Conservation (phyloP, 257 asterid genomes). For the Ilex asprella region DNA sequence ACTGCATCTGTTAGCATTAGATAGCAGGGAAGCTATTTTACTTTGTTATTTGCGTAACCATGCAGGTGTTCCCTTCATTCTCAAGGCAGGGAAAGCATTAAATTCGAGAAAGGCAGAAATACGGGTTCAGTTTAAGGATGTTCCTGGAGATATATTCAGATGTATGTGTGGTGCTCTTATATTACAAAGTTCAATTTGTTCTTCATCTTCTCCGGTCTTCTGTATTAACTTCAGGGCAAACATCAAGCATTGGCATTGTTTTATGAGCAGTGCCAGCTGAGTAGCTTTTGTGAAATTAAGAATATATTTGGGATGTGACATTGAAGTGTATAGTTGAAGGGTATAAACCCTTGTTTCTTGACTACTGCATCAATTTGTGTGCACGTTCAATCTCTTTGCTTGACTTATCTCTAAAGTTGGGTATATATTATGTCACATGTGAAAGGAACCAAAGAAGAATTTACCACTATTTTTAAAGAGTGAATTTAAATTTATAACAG, state of each 20-base stretch:
- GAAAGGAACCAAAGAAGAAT: too few species aligned
- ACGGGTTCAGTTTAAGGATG: conserved; percentile 93
- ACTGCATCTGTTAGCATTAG: neutral
- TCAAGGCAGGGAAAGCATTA: conserved; percentile 97
- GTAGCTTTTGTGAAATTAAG: too few species aligned
- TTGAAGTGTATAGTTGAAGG: too few species aligned
- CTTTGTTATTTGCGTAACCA: conserved; percentile 4
- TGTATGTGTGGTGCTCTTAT: conserved; percentile 32
- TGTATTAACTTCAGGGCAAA: neutral
- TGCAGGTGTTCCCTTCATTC: conserved; percentile 91
- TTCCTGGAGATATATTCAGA: conserved; percentile 89
- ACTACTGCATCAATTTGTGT: too few species aligned
- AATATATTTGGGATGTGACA: too few species aligned
- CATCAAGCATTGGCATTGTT: neutral
- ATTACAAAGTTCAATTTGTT: neutral
- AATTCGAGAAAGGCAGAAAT: conserved; percentile 93
- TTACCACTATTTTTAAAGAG: too few species aligned
- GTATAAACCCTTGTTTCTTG: too few species aligned
- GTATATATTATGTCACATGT: too few species aligned
- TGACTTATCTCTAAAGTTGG: too few species aligned
- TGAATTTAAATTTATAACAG: too few species aligned
- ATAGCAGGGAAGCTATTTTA: neutral
- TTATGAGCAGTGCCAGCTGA: too few species aligned
- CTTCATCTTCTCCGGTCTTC: neutral
- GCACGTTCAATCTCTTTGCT: too few species aligned